phyloP scores from a whole-genome alignment of 2,329 filamentous ascomycete species.

The Aspergillus neoniger region DNA sequence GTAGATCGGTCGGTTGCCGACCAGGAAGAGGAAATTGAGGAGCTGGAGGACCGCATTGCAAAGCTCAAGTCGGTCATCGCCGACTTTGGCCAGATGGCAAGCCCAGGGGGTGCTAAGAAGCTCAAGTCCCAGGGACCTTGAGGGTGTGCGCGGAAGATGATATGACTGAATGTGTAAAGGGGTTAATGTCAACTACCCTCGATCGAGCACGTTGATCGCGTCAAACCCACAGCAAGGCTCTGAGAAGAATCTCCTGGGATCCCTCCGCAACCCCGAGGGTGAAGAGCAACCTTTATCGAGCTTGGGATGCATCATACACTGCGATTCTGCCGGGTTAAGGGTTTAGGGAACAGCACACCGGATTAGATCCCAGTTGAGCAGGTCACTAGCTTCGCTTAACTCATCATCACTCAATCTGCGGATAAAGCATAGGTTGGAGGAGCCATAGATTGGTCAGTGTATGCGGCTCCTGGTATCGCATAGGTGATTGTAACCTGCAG shows the following conservation, averaged over 20 bases:
- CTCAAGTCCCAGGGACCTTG: slow-evolving; percentile 8
- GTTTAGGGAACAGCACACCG: neutral
- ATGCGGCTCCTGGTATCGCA: neutral
- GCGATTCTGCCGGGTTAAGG: neutral
- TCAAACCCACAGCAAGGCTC: neutral
- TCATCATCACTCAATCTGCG: neutral
- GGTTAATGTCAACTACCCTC: neutral
- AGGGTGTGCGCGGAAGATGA: neutral
- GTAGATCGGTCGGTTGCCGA: slow-evolving; percentile 47
- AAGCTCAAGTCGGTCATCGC: slow-evolving; percentile 43
- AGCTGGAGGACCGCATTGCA: slow-evolving; percentile 43
- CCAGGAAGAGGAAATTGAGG: slow-evolving; percentile 47
- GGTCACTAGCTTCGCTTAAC: neutral
- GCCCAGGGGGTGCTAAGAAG: slow-evolving; percentile 5
- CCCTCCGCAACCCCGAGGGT: neutral
- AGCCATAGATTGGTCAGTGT: neutral
- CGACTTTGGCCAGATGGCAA: slow-evolving; percentile 43
- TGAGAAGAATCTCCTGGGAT: neutral
- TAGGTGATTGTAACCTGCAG: neutral
- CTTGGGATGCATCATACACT: neutral
- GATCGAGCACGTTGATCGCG: neutral
- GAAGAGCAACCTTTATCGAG: neutral
- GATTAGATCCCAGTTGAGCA: neutral
- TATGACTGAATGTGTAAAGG: neutral
- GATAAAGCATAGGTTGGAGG: neutral